These are phyloP conservation scores for Tilletia horrida DNA, from an alignment of 1,284 basidiomycete genomes.

Conservation along the genomic window DNA sequence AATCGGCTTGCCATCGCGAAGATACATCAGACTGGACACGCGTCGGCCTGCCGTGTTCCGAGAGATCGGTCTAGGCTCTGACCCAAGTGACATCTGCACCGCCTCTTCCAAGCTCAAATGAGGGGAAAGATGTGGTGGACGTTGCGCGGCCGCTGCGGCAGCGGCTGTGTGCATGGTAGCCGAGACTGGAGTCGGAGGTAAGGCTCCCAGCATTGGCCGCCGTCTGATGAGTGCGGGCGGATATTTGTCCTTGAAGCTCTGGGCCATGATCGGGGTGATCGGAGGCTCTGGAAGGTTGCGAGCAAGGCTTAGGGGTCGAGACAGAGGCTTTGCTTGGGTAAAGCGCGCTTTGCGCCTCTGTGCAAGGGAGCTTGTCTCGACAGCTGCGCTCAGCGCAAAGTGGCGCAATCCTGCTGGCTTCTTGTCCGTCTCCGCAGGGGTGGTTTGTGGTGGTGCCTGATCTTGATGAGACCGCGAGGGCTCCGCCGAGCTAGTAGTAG, in stretches of 20 bases:
- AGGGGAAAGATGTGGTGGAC: not conserved
- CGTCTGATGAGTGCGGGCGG: not conserved
- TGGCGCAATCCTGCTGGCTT: no score
- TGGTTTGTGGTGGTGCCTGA: no score
- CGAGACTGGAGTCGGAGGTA: not conserved
- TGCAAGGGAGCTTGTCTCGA: not conserved
- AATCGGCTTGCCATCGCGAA: conserved; percentile 1
- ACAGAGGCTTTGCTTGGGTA: not conserved
- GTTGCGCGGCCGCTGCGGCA: not conserved
- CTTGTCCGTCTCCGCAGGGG: no score
- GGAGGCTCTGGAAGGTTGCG: not conserved
- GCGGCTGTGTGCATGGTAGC: not conserved
- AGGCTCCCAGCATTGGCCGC: not conserved
- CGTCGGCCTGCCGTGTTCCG: not conserved
- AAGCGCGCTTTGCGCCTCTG: not conserved
- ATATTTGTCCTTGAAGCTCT: conserved; percentile 10
- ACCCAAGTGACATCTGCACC: conserved; percentile 1
- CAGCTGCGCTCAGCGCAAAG: not conserved
- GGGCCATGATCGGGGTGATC: not conserved
- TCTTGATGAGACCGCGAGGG: no score
- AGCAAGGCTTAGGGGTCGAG: not conserved
- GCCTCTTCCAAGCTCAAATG: conserved; percentile 4
- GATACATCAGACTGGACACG: not conserved
- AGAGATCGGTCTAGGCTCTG: not conserved
- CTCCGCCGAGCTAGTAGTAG: no score